These are phyloP conservation scores for Thalia dealbata DNA, from an alignment of 176 grass and related monocot genomes.

Conservation along the genomic window DNA sequence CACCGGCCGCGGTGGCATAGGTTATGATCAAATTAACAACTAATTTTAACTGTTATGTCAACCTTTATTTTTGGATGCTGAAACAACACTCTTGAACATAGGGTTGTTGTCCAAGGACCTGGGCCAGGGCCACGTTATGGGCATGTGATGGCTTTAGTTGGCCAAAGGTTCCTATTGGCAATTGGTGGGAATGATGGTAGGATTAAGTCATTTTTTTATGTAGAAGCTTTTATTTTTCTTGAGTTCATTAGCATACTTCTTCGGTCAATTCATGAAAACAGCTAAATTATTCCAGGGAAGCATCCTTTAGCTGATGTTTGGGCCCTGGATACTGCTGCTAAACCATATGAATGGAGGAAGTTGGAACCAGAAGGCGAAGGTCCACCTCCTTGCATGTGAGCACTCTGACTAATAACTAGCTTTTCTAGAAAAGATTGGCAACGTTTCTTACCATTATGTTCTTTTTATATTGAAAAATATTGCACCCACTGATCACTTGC, in stretches of 20 bases:
- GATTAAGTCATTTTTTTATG: background rate
- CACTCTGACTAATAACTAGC: background rate
- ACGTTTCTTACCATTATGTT: background rate
- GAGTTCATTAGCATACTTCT: background rate
- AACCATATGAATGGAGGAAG: slow-evolving; percentile 97
- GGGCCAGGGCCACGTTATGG: slow-evolving; percentile 93
- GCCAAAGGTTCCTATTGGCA: slow-evolving; percentile 82
- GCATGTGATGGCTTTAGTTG: slow-evolving; percentile 98
- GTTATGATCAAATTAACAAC: slow-evolving; percentile 32
- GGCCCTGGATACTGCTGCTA: slow-evolving; percentile 95
- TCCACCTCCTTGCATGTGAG: slow-evolving; percentile 95
- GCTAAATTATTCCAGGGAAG: slow-evolving; percentile 50
- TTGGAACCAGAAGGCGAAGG: slow-evolving; percentile 98
- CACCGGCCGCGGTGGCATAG: slow-evolving; percentile 92
- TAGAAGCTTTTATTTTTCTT: background rate
- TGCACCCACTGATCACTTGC: too few species aligned
- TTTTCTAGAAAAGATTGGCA: too few species aligned
- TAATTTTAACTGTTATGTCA: slow-evolving; percentile 1
- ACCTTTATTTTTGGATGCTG: slow-evolving; percentile 4
- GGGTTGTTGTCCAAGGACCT: slow-evolving; percentile 91
- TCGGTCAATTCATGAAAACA: background rate
- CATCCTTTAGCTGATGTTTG: slow-evolving; percentile 89
- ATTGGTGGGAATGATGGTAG: slow-evolving; percentile 99
- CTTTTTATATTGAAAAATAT: background rate
- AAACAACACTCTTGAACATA: slow-evolving; percentile 15